Conservation (phyloP, 2,329 filamentous ascomycete species). For the Emmonsiellopsis sp. region DNA sequence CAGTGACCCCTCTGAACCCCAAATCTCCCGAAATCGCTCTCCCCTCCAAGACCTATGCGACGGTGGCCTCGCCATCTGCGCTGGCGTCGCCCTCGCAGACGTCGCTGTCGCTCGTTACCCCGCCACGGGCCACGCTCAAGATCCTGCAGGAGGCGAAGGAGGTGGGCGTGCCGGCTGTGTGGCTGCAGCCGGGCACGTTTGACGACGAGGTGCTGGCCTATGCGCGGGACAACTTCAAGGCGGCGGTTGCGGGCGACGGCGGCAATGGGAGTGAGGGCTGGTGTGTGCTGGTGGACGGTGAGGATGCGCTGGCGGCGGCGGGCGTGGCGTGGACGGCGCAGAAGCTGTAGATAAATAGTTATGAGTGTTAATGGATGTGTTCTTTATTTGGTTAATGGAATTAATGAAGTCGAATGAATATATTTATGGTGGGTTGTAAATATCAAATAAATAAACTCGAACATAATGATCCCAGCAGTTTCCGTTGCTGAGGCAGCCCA, state of each 20-base stretch:
- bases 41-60: conserved; percentile 48
- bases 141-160: conserved; percentile 69
- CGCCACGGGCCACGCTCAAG: conserved; percentile 64
- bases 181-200: conserved; percentile 86
- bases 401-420: too few relatives aligned
- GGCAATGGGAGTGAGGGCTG: conserved; percentile 64
- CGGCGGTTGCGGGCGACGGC: conserved; percentile 58
- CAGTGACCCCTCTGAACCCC: conserved; percentile 79
- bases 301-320: conserved; percentile 47
- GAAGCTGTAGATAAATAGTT: conserved; percentile 23
- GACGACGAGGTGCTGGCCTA: conserved; percentile 65
- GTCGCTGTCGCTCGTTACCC: conserved; percentile 78
- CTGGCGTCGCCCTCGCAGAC: conserved; percentile 61
- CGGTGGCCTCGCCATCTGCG: conserved; percentile 55
- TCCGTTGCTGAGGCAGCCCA: not conserved
- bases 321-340: conserved; percentile 44
- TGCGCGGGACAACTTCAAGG: conserved; percentile 60
- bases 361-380: not conserved
- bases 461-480: too few relatives aligned
- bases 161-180: conserved; percentile 65
- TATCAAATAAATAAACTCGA: too few relatives aligned
- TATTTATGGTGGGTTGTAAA: too few relatives aligned
- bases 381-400: not conserved
- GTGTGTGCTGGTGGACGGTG: conserved; percentile 82
- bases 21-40: conserved; percentile 56